Percentiles rank a stretch among this genome's conserved stretches.
phyloP scores from a whole-genome alignment of 2,329 filamentous ascomycete genomes.

The Plectosphaerella sp. region DNA sequence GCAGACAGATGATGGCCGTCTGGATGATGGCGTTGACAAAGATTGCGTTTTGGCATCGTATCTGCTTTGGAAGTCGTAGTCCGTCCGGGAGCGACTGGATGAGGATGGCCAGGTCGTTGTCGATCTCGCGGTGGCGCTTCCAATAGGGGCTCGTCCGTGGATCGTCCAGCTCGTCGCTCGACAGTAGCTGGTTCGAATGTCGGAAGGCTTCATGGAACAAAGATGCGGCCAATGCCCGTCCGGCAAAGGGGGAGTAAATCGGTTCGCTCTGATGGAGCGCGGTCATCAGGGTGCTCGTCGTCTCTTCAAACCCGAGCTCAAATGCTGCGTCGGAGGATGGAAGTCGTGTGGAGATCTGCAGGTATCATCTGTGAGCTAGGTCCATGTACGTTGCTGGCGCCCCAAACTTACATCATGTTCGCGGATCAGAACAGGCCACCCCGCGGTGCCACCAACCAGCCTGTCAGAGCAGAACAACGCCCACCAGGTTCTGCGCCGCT shows the following conservation, averaged over 20 bases:
- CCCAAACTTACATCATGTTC: conserved; percentile 48
- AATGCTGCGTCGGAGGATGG: conserved; percentile 61
- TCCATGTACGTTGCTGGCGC: too few relatives aligned
- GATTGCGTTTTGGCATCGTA: conserved; percentile 56
- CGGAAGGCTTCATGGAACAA: conserved; percentile 51
- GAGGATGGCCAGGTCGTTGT: conserved; percentile 58
- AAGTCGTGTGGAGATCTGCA: conserved; percentile 51
- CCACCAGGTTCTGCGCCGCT: conserved; percentile 65
- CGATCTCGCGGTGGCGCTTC: conserved; percentile 60
- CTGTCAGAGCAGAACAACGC: conserved; percentile 60
- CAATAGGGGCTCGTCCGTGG: conserved; percentile 64
- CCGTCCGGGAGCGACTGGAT: conserved; percentile 54
- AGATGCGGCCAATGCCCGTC: conserved; percentile 57
- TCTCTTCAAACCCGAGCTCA: conserved; percentile 46
- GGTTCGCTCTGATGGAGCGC: conserved; percentile 37
- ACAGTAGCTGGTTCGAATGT: conserved; percentile 57
- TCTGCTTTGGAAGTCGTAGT: conserved; percentile 53
- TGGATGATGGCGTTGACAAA: conserved; percentile 67
- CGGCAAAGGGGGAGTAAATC: conserved; percentile 49
- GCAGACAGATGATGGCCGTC: conserved; percentile 63
- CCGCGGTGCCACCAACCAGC: conserved; percentile 64
- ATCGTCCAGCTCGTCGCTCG: conserved; percentile 50
- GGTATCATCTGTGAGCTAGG: too few relatives aligned
- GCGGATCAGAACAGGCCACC: conserved; percentile 65
- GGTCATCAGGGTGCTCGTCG: conserved; percentile 45